phyloP scores from a whole-genome alignment of 345 rosid genomes.

The Gossypium mustelinum region DNA sequence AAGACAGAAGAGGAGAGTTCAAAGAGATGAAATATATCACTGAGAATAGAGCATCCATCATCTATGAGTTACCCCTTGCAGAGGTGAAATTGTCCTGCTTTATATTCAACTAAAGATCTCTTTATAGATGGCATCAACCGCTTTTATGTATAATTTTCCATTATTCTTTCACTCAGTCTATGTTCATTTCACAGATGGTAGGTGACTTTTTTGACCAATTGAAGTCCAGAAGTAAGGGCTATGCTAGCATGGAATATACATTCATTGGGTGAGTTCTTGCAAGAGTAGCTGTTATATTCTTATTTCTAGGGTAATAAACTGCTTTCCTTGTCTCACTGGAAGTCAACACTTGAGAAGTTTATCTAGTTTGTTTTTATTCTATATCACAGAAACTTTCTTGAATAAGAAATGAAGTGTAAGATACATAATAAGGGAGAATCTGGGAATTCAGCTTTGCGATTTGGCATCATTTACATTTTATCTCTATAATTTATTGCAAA shows the following conservation, averaged over 20 bases:
- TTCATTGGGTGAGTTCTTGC: slow-evolving; percentile 60
- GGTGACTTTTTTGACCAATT: slow-evolving; percentile 98
- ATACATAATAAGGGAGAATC: neutral
- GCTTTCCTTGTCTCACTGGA: neutral
- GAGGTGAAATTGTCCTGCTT: slow-evolving; percentile 47
- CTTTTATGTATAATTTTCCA: neutral
- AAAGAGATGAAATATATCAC: slow-evolving; percentile 92
- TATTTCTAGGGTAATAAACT: neutral
- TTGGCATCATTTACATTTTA: slow-evolving; percentile 1
- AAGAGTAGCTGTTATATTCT: neutral
- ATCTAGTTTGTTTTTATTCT: neutral
- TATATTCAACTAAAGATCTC: neutral
- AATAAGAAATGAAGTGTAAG: neutral
- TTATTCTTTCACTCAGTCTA: slow-evolving; percentile 18
- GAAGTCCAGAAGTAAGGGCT: slow-evolving; percentile 93
- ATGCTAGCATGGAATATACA: slow-evolving; percentile 98
- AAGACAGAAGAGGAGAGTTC: slow-evolving; percentile 93
- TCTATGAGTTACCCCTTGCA: slow-evolving; percentile 85
- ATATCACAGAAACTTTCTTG: neutral
- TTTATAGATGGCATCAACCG: neutral
- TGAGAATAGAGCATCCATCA: slow-evolving; percentile 79
- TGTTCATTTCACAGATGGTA: slow-evolving; percentile 65
- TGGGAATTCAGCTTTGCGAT: neutral
- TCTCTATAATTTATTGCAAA: neutral
- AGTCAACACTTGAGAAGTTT: neutral